Conservation (phyloP, 257 asterid species). For the Thymus quinquecostatus region DNA sequence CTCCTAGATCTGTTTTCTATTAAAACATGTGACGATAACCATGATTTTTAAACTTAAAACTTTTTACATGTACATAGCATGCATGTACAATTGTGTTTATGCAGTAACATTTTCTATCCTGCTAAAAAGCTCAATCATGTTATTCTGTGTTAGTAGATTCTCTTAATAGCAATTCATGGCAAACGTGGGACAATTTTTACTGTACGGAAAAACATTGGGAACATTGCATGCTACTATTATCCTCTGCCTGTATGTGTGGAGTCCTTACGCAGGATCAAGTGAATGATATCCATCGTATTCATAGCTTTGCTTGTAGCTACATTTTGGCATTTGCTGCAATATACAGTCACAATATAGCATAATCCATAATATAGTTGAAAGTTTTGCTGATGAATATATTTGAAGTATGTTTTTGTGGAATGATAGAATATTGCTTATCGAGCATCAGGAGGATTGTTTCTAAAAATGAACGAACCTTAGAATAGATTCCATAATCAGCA, state of each 20-base stretch:
- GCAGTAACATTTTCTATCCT: neutral
- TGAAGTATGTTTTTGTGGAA: neutral
- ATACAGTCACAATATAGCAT: neutral
- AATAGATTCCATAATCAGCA: constrained; percentile 12
- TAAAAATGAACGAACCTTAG: neutral
- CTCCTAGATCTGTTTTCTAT: no score
- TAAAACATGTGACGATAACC: no score
- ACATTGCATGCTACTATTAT: neutral
- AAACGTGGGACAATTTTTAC: neutral
- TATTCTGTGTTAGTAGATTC: neutral
- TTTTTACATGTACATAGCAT: no score
- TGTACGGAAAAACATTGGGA: neutral
- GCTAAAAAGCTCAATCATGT: neutral
- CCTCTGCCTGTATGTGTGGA: neutral
- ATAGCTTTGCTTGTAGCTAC: neutral
- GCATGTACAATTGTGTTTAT: neutral
- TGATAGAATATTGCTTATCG: neutral
- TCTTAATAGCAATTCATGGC: neutral
- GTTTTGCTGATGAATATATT: neutral
- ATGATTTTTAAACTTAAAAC: no score
- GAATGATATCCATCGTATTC: neutral
- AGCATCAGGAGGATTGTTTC: neutral
- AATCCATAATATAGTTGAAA: neutral
- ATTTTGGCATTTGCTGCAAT: neutral
- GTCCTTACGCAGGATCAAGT: neutral